phyloP scores from a whole-genome alignment of 352 stramenopile genomes.

The Lagenidium giganteum region DNA sequence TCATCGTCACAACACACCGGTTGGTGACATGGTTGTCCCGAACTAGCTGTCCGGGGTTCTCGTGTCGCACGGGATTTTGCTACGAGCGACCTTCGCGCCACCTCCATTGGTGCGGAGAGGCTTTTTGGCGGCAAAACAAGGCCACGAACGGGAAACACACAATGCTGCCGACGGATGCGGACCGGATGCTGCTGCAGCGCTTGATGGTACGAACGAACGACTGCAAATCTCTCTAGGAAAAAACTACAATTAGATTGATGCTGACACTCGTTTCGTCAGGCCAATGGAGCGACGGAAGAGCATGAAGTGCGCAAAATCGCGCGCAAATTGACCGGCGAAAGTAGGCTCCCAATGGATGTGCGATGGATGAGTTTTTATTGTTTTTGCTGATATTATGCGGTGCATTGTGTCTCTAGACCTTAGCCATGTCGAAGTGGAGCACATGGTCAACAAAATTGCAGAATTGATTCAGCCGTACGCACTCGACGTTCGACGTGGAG shows the following conservation, averaged over 20 bases:
- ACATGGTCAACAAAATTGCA: constrained; percentile 59
- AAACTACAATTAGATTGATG: background rate
- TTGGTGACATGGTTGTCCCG: too few species aligned
- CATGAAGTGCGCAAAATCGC: constrained; percentile 43
- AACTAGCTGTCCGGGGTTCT: too few species aligned
- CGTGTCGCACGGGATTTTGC: too few species aligned
- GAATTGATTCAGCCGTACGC: constrained; percentile 55
- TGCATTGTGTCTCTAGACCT: constrained; percentile 26
- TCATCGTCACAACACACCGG: too few species aligned
- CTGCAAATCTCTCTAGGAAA: background rate
- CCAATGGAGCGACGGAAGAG: constrained; percentile 64
- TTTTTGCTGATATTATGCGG: too few species aligned
- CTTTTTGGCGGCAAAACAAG: too few species aligned
- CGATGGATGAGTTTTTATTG: too few species aligned
- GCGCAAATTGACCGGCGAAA: constrained; percentile 59
- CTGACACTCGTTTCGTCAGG: constrained; percentile 19
- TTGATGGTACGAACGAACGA: constrained; percentile 38
- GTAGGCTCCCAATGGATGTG: too few species aligned
- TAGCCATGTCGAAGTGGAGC: constrained; percentile 41
- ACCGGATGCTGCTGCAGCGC: constrained; percentile 72
- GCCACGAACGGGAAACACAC: background rate
- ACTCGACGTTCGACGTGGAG: constrained; percentile 63
- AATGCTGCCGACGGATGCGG: constrained; percentile 51
- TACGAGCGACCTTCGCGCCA: too few species aligned
- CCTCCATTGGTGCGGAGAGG: too few species aligned